phyloP scores from a whole-genome alignment of 768 basidiomycete genomes.

The Tulasnella sp. region DNA sequence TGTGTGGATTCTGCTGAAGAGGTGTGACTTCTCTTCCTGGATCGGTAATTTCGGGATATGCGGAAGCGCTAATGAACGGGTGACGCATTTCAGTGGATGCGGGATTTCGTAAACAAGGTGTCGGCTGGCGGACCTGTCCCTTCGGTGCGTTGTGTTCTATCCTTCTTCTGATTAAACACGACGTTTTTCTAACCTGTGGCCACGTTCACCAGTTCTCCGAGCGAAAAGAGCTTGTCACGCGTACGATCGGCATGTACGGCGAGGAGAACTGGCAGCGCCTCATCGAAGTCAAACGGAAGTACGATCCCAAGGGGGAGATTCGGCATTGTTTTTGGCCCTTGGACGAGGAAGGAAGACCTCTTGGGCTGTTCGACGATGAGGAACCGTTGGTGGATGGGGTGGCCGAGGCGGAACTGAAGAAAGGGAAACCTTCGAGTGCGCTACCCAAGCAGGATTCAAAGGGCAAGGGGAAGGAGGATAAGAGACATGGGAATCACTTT shows the following conservation, averaged over 20 bases:
- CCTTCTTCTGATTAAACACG: too few relatives aligned
- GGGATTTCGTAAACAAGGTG: slow-evolving; percentile 55
- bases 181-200: not conserved
- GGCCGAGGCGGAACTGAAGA: not conserved
- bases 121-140: slow-evolving; percentile 74
- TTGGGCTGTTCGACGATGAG: slow-evolving; percentile 22
- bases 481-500: slow-evolving; percentile 2
- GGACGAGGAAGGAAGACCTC: slow-evolving; percentile 39
- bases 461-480: slow-evolving; percentile 1
- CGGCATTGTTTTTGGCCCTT: slow-evolving; percentile 73
- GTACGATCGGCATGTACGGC: slow-evolving; percentile 14
- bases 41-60: not conserved
- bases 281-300: slow-evolving; percentile 53
- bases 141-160: slow-evolving; percentile 70
- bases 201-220: not conserved
- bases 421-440: not conserved
- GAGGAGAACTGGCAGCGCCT: slow-evolving; percentile 58
- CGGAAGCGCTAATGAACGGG: slow-evolving; percentile 8
- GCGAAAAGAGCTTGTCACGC: not conserved
- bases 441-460: not conserved
- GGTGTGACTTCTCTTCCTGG: slow-evolving; percentile 37
- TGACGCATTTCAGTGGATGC: slow-evolving; percentile 52
- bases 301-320: slow-evolving; percentile 71
- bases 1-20: slow-evolving; percentile 77
- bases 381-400: not conserved